Base-by-base conservation (phyloP, 495 filamentous ascomycete genomes). In the Haplographium delicatum region DNA sequence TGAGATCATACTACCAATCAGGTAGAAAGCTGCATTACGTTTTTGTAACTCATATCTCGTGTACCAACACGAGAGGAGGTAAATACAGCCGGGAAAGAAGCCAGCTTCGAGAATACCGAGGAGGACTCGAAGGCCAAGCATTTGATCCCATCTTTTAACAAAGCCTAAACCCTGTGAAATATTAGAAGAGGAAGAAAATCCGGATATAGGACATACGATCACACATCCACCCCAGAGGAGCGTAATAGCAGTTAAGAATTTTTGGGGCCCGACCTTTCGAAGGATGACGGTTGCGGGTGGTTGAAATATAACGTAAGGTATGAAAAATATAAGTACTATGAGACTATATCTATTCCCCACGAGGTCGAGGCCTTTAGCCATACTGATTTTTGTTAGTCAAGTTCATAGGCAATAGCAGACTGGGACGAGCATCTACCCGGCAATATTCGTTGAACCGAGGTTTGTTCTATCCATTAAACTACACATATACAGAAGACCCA, bases 401-500 rank as follows among this genome's bases (percentile, higher is more conserved):
- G 18, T 4, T 15, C 13, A 18, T 18, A 8, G 11, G 28, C 5
- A n/a, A 11, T 11, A n/a, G n/a, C n/a, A n/a, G 30, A 23, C 7
- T 3, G 13, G 20, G 5, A 30, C 6, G 18, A 22, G 24, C 39
- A 13, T 49, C n/a, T 33, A 56, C 57, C 71, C 84, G 25, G 82
- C 84, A 53, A 88, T 76, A 24, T 74, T 75, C 24, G 84, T 83
- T 28, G 72, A 71, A 34, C 74, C 72, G 54, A 87, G 52, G 61
- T 88, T 88, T 8, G 81, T 85, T 3, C 84, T 68, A 62, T 87
- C 84, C 79, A 88, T 84, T 50, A 87, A 61, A 30, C 71, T 76
- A 49, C 83, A 70, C 58, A 79, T 83, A 64, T 87, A 86, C 58
- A 85, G 71, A 56, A 80, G 60, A 3, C 84, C 84, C 4, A 80